Evolutionary conservation across 139 green algal genomes (phyloP).

Genomic region (Limnomonas spitsbergensis): DNA sequence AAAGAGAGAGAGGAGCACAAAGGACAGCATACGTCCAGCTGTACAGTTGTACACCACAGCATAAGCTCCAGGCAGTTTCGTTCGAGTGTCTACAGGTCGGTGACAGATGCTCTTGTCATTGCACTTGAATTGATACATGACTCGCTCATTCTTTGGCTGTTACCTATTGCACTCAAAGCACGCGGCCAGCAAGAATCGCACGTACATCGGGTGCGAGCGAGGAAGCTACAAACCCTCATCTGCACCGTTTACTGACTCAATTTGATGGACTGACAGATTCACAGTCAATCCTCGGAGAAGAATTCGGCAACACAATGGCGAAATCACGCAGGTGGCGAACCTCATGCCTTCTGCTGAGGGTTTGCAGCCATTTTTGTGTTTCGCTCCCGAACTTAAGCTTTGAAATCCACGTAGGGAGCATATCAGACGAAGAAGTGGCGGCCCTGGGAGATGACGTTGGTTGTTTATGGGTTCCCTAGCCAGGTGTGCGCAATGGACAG

Average conservation of each 20-base stretch:
- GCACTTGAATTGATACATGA: not conserved
- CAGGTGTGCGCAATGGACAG: no score
- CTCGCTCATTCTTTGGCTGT: constrained; percentile 50
- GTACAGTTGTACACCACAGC: no score
- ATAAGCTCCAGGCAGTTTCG: no score
- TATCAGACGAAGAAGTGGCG: constrained; percentile 66
- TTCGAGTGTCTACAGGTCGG: no score
- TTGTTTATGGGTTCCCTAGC: constrained; percentile 84
- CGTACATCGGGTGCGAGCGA: constrained; percentile 70
- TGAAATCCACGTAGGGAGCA: not conserved
- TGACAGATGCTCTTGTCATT: no score
- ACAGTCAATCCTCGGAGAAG: constrained; percentile 83
- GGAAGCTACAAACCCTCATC: no score
- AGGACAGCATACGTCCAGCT: no score
- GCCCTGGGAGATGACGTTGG: constrained; percentile 92
- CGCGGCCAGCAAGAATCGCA: constrained; percentile 25
- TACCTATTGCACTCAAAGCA: constrained; percentile 54
- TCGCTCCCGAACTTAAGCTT: no score
- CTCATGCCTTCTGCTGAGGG: no score
- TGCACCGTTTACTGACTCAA: no score
- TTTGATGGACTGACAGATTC: constrained; percentile 79
- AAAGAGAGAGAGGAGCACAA: no score
- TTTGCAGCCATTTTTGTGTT: no score
- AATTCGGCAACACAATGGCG: constrained; percentile 91
- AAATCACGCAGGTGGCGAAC: constrained; percentile 68